A percentile compares a stretch with the other conserved stretches of the same genome.
Conservation (phyloP, 768 basidiomycete species). For the Russula sp. region DNA sequence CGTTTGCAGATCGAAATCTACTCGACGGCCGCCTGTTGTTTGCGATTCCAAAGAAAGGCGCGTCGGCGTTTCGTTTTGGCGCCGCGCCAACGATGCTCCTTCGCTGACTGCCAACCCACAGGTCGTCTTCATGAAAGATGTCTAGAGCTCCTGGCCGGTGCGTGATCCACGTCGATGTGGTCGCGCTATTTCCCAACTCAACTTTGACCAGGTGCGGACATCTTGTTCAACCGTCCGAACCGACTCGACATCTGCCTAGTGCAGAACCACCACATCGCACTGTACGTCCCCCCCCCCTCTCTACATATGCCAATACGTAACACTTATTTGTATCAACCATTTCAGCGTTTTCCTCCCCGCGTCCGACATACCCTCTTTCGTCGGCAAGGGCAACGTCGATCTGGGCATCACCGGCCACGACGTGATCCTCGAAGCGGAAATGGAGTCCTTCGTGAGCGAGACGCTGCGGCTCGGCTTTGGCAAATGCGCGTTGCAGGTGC, state of each 20-base stretch:
- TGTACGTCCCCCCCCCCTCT: conserved; percentile 44
- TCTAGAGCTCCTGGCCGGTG: conserved; percentile 75
- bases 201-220: conserved; percentile 68
- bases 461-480: conserved; percentile 84
- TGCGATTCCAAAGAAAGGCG: conserved; percentile 97
- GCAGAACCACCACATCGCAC: conserved; percentile 85
- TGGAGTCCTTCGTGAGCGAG: conserved; percentile 72
- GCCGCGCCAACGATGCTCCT: background rate
- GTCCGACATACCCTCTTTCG: conserved; percentile 95
- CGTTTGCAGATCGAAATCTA: conserved; percentile 53
- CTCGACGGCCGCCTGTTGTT: conserved; percentile 84
- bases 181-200: background rate
- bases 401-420: conserved; percentile 98
- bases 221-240: conserved; percentile 83
- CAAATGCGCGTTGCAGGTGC: conserved; percentile 83
- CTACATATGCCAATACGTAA: background rate
- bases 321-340: background rate
- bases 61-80: background rate
- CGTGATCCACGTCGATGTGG: background rate
- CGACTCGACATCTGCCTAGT: conserved; percentile 92
- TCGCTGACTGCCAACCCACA: conserved; percentile 26
- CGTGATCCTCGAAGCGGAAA: conserved; percentile 85
- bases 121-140: conserved; percentile 91
- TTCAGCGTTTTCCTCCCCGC: conserved; percentile 92
- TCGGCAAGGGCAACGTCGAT: conserved; percentile 94